Conservation (phyloP, 495 filamentous ascomycete species). For the Penicillium alfredii region DNA sequence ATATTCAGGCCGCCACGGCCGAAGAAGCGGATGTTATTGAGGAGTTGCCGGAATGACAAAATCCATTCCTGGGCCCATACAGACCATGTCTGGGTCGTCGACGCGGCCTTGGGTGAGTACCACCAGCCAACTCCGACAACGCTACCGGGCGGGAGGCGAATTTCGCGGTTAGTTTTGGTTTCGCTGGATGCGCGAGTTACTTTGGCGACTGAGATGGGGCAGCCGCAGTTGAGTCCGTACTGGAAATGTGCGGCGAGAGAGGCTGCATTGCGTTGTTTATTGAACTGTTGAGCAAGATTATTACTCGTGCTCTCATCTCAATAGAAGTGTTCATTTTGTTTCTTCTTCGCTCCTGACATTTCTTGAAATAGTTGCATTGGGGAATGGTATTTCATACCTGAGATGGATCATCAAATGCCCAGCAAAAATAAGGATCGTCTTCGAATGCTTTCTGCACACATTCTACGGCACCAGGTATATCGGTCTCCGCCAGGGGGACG, state of each 20-base stretch:
- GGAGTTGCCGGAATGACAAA: conserved; percentile 53
- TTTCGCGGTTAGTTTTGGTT: conserved; percentile 11
- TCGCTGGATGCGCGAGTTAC: conserved; percentile 13
- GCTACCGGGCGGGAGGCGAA: conserved; percentile 13
- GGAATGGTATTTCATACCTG: conserved; percentile 35
- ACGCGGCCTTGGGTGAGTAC: conserved; percentile 45
- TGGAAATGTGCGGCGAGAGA: conserved; percentile 57
- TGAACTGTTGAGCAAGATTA: conserved; percentile 37
- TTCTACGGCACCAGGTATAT: conserved; percentile 57
- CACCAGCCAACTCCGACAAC: conserved; percentile 62
- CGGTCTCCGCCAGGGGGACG: conserved; percentile 46
- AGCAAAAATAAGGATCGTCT: conserved; percentile 60
- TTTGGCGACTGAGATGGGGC: conserved; percentile 59
- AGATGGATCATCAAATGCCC: conserved; percentile 50
- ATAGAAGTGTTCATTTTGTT: too few relatives aligned
- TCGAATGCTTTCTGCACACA: conserved; percentile 55
- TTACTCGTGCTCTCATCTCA: not conserved
- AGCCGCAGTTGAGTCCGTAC: conserved; percentile 54
- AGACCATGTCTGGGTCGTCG: conserved; percentile 43
- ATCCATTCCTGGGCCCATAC: conserved; percentile 52
- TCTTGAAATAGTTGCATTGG: too few relatives aligned
- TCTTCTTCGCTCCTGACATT: too few relatives aligned
- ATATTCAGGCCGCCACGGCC: conserved; percentile 60
- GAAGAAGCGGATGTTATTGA: conserved; percentile 54
- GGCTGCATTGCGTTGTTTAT: conserved; percentile 50